Conservation (phyloP, 192 early-diverging fungal genomes). For the Phycomyces nitens region DNA sequence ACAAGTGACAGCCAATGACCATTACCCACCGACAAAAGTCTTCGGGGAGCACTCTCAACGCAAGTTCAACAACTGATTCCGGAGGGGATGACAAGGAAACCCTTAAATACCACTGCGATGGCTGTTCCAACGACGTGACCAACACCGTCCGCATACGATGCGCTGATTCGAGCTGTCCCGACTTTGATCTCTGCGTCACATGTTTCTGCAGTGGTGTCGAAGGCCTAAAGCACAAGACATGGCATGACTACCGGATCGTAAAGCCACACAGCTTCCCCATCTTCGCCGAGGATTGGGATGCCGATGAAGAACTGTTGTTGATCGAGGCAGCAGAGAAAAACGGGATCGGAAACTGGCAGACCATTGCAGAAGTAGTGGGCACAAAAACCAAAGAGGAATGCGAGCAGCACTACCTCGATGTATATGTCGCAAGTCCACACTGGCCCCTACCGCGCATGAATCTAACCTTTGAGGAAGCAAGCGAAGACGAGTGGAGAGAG, state of each 20-base stretch:
- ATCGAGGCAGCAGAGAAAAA: constrained; percentile 88
- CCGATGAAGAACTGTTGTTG: constrained; percentile 92
- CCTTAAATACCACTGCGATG: constrained; percentile 73
- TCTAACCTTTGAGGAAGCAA: constrained; percentile 55
- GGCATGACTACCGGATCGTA: constrained; percentile 90
- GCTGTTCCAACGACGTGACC: constrained; percentile 86
- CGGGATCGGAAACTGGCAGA: constrained; percentile 97
- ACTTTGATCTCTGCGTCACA: constrained; percentile 92
- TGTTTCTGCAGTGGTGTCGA: constrained; percentile 90
- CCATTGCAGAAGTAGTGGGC: constrained; percentile 89
- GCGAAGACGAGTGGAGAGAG: constrained; percentile 38
- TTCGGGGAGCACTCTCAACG: constrained; percentile 26
- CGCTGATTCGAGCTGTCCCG: constrained; percentile 60
- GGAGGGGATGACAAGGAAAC: constrained; percentile 33
- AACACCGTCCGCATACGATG: constrained; percentile 87
- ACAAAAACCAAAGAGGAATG: constrained; percentile 87
- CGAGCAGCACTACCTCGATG: constrained; percentile 83
- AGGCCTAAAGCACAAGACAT: constrained; percentile 71
- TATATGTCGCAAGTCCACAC: constrained; percentile 67
- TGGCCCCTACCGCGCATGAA: constrained; percentile 89
- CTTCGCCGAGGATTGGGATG: constrained; percentile 88
- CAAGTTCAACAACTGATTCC: constrained; percentile 7
- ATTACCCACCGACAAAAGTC: constrained; percentile 39
- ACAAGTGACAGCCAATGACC: constrained; percentile 24
- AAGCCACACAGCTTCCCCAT: constrained; percentile 86